phyloP scores from a whole-genome alignment of 1,284 basidiomycete genomes.

The Pholiota adiposa region DNA sequence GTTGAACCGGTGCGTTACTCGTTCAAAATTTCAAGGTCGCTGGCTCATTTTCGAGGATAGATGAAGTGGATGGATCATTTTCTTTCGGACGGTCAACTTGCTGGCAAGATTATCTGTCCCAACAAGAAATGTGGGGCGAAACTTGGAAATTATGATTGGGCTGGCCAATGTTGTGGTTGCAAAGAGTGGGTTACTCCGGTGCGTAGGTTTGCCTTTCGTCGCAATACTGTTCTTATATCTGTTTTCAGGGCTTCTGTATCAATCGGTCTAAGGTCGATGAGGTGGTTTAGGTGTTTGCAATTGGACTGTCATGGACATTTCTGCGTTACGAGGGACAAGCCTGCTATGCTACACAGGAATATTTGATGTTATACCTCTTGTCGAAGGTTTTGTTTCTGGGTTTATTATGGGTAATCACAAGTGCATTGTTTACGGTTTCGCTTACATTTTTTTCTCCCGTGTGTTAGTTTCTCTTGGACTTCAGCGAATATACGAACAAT shows the following conservation, averaged over 20 bases:
- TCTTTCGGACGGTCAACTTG: slow-evolving; percentile 73
- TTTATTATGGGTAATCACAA: background rate
- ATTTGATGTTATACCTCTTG: background rate
- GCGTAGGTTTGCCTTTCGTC: slow-evolving; percentile 31
- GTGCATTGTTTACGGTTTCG: background rate
- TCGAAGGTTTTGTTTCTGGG: background rate
- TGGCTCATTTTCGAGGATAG: slow-evolving; percentile 36
- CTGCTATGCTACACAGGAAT: background rate
- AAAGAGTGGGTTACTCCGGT: slow-evolving; percentile 91
- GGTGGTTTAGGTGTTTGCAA: slow-evolving; percentile 43
- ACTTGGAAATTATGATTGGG: slow-evolving; percentile 97
- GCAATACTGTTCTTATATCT: background rate
- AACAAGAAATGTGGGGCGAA: slow-evolving; percentile 90
- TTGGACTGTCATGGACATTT: background rate
- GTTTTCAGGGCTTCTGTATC: slow-evolving; percentile 82
- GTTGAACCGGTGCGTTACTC: slow-evolving; percentile 81
- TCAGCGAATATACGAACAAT: background rate
- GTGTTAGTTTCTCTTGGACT: background rate
- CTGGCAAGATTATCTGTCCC: slow-evolving; percentile 91
- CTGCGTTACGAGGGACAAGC: background rate
- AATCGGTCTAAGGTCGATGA: slow-evolving; percentile 91
- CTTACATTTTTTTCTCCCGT: background rate
- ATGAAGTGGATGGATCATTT: slow-evolving; percentile 95
- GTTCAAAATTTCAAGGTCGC: background rate
- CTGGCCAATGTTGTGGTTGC: slow-evolving; percentile 91